Base-by-base conservation (phyloP, 2,329 filamentous ascomycete genomes). In the Dactylellina haptotyla region DNA sequence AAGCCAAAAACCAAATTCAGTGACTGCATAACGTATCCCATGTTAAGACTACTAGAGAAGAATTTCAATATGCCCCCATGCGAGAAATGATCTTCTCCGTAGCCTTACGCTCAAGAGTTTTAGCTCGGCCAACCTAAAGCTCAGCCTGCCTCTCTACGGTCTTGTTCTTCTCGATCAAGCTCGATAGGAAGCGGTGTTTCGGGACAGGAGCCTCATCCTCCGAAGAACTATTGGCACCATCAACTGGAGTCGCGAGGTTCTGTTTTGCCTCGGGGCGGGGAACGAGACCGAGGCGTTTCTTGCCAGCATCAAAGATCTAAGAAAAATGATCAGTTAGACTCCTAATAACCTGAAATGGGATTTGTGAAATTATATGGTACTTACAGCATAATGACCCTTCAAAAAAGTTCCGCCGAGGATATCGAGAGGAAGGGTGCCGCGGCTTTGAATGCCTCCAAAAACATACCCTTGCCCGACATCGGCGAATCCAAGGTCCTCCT, bases 361-460 rank as follows among this genome's bases (percentile, higher is more conserved):
- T 50, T n/a, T 51, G 43, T 75, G 45, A 77, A 12, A 63, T 61
- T 30, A 26, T 25, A 18, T n/a, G 10, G n/a, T 53, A 64, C 84
- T 81, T 79, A 87, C 84, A 63, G 86, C 87, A 78, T 90, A 90
- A 63, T 89, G 82, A 23, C 84, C 85, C 82, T 89, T 89, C 79
- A 90, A 79, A 78, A 88, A 88, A 1, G 84, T 85, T 75, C 87
- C 87, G 3, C 88, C 88, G 14, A 88, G 81, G 46, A 90, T 89
- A 78, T 89, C 87, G 76, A 89, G 88, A 1, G 81, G 78, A 79
- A 86, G 81, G 58, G 81, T 80, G 2, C 88, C 88, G 43, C 87
- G 84, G 54, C 85, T 87, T 81, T 91, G 88, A 30, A 90, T 86
- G 1, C 87, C 87, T 4, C 88, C 89, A 77, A 88, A 90, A 77